A percentile compares a stretch with the other conserved stretches of the same genome.
Evolutionary conservation across 2,329 filamentous ascomycete species (phyloP).

Genomic region (Fusarium cicatricum): DNA sequence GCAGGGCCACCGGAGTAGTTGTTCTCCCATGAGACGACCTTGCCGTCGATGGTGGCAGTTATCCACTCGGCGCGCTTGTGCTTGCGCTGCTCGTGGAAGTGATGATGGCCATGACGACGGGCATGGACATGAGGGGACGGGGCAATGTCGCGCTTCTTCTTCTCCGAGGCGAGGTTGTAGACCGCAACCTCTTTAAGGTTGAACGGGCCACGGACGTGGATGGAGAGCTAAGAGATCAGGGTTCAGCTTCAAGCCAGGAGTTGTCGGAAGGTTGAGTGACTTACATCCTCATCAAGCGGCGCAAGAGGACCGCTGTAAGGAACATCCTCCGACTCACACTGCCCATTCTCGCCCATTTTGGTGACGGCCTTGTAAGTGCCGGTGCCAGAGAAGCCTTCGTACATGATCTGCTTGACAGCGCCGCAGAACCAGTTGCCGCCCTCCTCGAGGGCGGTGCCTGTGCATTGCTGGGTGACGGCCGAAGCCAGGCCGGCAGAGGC

Average conservation of each 20-base stretch:
- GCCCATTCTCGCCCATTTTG: slow-evolving; percentile 62
- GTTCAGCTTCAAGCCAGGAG: neutral
- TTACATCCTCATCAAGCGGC: slow-evolving; percentile 75
- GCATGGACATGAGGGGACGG: slow-evolving; percentile 43
- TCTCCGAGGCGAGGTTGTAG: slow-evolving; percentile 62
- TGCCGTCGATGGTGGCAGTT: slow-evolving; percentile 65
- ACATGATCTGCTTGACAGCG: slow-evolving; percentile 71
- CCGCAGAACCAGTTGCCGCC: slow-evolving; percentile 73
- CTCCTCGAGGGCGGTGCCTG: slow-evolving; percentile 47
- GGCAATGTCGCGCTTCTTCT: slow-evolving; percentile 40
- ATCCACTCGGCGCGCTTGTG: slow-evolving; percentile 60
- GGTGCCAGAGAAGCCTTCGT: slow-evolving; percentile 65
- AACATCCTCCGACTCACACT: slow-evolving; percentile 62
- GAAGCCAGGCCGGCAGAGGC: slow-evolving; percentile 43
- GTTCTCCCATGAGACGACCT: slow-evolving; percentile 67
- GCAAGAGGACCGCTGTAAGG: slow-evolving; percentile 68
- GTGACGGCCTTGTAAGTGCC: slow-evolving; percentile 73
- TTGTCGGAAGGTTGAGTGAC: slow-evolving; percentile 36
- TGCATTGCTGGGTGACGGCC: slow-evolving; percentile 48
- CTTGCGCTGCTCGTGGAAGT: slow-evolving; percentile 56
- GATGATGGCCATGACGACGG: slow-evolving; percentile 55
- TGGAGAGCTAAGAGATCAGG: slow-evolving; percentile 64
- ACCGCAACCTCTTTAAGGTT: slow-evolving; percentile 73
- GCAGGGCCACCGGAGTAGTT: slow-evolving; percentile 55
- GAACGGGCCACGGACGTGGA: slow-evolving; percentile 77